A percentile compares a stretch with the other conserved stretches of the same genome.
phyloP scores from a whole-genome alignment of 2,329 filamentous ascomycete species.

The Coniochaeta sp. region DNA sequence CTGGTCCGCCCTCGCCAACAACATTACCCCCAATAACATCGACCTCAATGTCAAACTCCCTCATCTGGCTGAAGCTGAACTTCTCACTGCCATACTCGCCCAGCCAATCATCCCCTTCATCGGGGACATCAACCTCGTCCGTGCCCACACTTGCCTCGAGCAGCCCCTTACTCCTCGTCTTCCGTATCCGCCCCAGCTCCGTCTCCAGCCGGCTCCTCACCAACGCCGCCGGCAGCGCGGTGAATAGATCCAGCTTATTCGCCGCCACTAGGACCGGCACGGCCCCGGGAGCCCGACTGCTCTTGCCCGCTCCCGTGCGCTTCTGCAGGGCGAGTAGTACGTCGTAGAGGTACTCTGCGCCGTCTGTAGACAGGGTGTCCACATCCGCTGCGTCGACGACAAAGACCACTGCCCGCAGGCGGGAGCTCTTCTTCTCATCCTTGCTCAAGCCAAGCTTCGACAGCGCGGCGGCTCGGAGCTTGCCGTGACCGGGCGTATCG shows the following conservation, averaged over 20 bases:
- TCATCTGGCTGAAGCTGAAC: slow-evolving; percentile 76
- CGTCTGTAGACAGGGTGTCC: slow-evolving; percentile 53
- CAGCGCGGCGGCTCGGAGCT: slow-evolving; percentile 69
- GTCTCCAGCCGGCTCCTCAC: slow-evolving; percentile 70
- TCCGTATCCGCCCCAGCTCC: slow-evolving; percentile 72
- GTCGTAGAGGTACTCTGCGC: slow-evolving; percentile 83
- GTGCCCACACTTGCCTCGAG: slow-evolving; percentile 71
- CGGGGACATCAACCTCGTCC: slow-evolving; percentile 51
- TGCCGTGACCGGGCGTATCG: slow-evolving; percentile 94
- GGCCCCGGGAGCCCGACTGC: slow-evolving; percentile 44
- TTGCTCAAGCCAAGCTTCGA: slow-evolving; percentile 30
- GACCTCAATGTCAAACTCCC: slow-evolving; percentile 73
- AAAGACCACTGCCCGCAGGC: slow-evolving; percentile 68
- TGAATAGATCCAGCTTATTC: slow-evolving; percentile 95
- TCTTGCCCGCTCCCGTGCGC: slow-evolving; percentile 30
- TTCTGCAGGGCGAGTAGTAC: slow-evolving; percentile 77
- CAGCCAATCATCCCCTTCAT: slow-evolving; percentile 77
- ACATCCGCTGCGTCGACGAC: slow-evolving; percentile 71
- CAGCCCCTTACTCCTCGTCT: slow-evolving; percentile 70
- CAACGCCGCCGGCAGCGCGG: slow-evolving; percentile 70
- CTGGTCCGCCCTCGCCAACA: slow-evolving; percentile 50
- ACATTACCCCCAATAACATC: slow-evolving; percentile 72
- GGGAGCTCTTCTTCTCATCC: slow-evolving; percentile 1
- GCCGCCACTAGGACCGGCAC: slow-evolving; percentile 78
- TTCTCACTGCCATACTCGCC: slow-evolving; percentile 70